Evolutionary conservation across 768 basidiomycete species (phyloP), one percentile per base, ranked within the genome.

Genomic region (Tulasnella sp.): DNA sequence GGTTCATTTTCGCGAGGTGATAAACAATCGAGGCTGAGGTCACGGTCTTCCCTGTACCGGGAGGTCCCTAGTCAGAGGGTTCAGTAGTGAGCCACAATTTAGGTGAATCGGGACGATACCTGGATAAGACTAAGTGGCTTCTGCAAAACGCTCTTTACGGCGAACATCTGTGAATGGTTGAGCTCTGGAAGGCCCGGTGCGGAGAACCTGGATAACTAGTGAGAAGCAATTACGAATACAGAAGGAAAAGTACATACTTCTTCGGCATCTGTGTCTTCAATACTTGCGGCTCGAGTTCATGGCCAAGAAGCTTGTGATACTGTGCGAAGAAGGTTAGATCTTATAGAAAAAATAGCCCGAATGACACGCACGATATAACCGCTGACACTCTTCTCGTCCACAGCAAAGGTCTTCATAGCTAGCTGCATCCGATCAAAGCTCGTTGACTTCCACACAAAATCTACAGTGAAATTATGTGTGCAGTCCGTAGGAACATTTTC

Each of bases 401-500:
- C 86, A 6, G 96, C 96, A 67, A 99, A 99, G 0, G 93, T 98
- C 77, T 97, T 98, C 94, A 99, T 98, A 0, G 96, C 94, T 32
- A 91, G 77, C 67, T 99, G 96, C 96, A 99, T 99, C 48, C 96
- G 78, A 69, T 99, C 96, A 65, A 99, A 99, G 69, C 94, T 98
- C 1, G 96, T 99, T 4, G 92, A 93, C 71, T 99, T 99, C 96
- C 96, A 99, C 4, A 99, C 94, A 65, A 98, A 99, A 69, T 99
- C 96, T n/a, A 85, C 96, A 0, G 88, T 83, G 65, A 96, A 98
- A 63, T 89, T 88, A 67, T 93, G 90, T 0, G 90, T 91, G 70
- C 90, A 81, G 31, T 98, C 94, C 15, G 84, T 81, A 4, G 96
- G 96, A 6, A 94, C 92, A 14, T 90, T 90, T 63, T 98, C 94